Evolutionary conservation across 2,329 filamentous ascomycete species (phyloP).

Genomic region (Coniella vitis): DNA sequence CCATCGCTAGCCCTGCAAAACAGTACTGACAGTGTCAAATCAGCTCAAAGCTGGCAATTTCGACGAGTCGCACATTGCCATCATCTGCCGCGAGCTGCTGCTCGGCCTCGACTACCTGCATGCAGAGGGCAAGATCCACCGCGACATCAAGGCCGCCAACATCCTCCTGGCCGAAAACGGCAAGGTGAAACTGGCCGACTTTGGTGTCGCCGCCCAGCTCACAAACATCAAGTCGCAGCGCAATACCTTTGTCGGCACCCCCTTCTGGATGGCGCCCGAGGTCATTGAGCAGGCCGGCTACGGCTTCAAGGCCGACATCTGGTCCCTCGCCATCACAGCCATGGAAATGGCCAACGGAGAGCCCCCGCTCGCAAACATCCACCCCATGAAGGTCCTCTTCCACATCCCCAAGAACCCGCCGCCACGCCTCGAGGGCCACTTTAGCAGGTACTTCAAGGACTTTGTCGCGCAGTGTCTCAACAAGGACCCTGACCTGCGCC

Average conservation of each 20-base stretch:
- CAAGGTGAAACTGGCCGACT: slow-evolving; percentile 93
- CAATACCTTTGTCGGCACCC: slow-evolving; percentile 95
- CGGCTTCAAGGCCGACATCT: slow-evolving; percentile 89
- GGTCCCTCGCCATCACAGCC: slow-evolving; percentile 86
- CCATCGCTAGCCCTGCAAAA: no score
- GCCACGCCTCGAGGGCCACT: slow-evolving; percentile 76
- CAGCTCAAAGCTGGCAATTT: slow-evolving; percentile 88
- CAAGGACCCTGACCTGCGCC: slow-evolving; percentile 81
- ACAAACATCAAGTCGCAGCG: slow-evolving; percentile 97
- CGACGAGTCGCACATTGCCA: slow-evolving; percentile 83
- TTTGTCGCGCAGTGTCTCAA: slow-evolving; percentile 86
- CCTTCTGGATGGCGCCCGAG: slow-evolving; percentile 95
- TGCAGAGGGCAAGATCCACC: slow-evolving; percentile 88
- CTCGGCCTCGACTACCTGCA: slow-evolving; percentile 90
- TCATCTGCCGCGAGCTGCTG: slow-evolving; percentile 87
- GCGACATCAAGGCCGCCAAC: slow-evolving; percentile 95
- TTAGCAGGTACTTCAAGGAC: slow-evolving; percentile 87
- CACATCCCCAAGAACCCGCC: slow-evolving; percentile 84
- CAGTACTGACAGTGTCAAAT: neutral
- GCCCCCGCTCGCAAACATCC: slow-evolving; percentile 76
- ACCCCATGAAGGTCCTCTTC: slow-evolving; percentile 92
- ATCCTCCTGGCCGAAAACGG: slow-evolving; percentile 85
- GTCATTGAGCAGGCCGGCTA: slow-evolving; percentile 81
- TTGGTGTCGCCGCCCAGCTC: slow-evolving; percentile 92
- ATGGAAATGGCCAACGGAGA: slow-evolving; percentile 86